Evolutionary conservation across 75 land plant genomes (phyloP).

Genomic region (Selaginella tamariscina): DNA sequence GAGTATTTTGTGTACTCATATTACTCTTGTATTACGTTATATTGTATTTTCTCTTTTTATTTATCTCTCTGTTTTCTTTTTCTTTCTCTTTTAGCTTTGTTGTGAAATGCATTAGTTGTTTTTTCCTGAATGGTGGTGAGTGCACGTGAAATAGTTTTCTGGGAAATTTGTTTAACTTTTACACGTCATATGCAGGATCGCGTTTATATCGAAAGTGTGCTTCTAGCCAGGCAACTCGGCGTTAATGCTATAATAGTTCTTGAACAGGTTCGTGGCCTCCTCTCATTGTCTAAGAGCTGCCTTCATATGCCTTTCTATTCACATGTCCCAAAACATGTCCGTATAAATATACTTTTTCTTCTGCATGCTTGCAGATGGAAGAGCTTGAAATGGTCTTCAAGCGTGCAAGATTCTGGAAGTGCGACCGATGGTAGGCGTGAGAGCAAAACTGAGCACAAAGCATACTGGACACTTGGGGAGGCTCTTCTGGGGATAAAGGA

Average conservation of each 20-base stretch:
- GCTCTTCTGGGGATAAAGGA: constrained; percentile 37
- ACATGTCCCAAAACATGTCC: no score
- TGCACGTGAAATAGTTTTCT: no score
- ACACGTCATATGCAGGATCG: constrained; percentile 21
- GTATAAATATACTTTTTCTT: neutral
- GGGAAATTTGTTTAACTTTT: no score
- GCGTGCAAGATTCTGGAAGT: constrained; percentile 21
- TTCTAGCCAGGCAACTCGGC: constrained; percentile 29
- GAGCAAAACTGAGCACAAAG: constrained; percentile 38
- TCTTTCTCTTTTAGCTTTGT: no score
- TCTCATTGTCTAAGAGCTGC: no score
- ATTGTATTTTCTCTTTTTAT: neutral
- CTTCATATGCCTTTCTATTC: no score
- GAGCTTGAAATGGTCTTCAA: constrained; percentile 36
- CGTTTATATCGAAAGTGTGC: constrained; percentile 27
- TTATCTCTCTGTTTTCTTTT: neutral
- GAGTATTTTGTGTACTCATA: no score
- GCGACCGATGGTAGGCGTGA: constrained; percentile 29
- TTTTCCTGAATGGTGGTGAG: no score
- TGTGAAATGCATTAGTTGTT: no score
- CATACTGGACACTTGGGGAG: constrained; percentile 40
- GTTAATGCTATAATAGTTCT: constrained; percentile 33
- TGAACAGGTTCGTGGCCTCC: constrained; percentile 35
- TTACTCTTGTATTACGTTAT: no score
- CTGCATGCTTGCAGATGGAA: constrained; percentile 20